Evolutionary conservation across 164 flowering plant species (phyloP).

Genomic region (Dillenia suffruticosa): DNA sequence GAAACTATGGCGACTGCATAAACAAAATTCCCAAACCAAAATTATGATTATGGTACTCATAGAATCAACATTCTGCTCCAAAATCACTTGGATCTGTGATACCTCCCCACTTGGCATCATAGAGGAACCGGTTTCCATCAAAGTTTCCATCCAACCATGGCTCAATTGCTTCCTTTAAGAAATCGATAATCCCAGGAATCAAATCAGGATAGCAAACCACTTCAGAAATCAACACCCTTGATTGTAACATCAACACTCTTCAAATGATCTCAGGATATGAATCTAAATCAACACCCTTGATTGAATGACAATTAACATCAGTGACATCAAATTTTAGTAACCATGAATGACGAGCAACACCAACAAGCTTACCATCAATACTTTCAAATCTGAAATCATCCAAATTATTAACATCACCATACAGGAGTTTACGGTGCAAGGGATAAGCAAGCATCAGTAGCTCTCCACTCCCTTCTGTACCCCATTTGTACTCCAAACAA

Average conservation of each 20-base stretch:
- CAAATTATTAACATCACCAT: neutral
- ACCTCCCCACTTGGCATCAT: constrained; percentile 65
- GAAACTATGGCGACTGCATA: constrained; percentile 74
- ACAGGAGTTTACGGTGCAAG: constrained; percentile 9
- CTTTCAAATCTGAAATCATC: neutral
- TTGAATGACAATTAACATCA: neutral
- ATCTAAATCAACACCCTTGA: neutral
- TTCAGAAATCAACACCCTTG: constrained; percentile 65
- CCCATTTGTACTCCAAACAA: constrained; percentile 56
- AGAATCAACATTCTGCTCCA: constrained; percentile 61
- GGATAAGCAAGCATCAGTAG: constrained; percentile 4
- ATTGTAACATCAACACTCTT: constrained; percentile 12
- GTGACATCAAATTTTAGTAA: neutral
- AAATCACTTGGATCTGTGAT: constrained; percentile 45
- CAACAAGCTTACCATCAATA: neutral
- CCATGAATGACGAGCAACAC: constrained; percentile 28
- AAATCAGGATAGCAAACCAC: constrained; percentile 40
- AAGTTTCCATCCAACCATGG: constrained; percentile 69
- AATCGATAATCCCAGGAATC: constrained; percentile 39
- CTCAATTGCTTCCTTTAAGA: constrained; percentile 49
- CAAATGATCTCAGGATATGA: constrained; percentile 33
- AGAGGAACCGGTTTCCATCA: constrained; percentile 49
- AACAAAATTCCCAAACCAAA: constrained; percentile 53
- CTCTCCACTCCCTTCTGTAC: constrained; percentile 42
- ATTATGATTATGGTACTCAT: constrained; percentile 61